Evolutionary conservation across 306 rosid species (phyloP), one percentile per base, ranked within the genome.

Genomic region (Corylus americana): DNA sequence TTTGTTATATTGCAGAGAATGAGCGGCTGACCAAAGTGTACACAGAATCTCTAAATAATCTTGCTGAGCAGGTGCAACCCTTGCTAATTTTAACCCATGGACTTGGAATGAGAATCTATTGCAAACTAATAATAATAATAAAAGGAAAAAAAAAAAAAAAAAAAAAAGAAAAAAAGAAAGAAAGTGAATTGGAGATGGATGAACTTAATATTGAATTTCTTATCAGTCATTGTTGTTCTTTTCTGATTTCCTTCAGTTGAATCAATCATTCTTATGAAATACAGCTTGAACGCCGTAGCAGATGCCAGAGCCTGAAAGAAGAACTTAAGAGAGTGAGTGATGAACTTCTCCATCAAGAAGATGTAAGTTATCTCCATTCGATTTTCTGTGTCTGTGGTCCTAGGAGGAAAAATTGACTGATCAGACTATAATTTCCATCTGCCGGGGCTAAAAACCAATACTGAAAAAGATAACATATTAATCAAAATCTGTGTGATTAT

Each of bases 221-320:
- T 77, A 50, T 48, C 17, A 67, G 20, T 54, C 45, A 22, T 17
- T 29, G 58, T 54, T 22, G 64, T 22, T 58, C 35, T 20, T 22
- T 25, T 10, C n/a, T 20, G 31, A 16, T 66, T 51, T 48, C 0
- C 10, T 72, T 77, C 20, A 4, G 51, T 69, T 55, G 20, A 50
- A 45, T 39, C 54, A 18, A 54, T 44, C 13, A 18, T 45, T 70
- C 8, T n/a, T 77, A 35, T 74, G 78, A 49, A 12, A 48, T 29
- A 6, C 85, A 92, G 92, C 88, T 92, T 79, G 93, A 92, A 44
- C 83, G 83, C 62, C 91, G 88, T 16, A 80, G 87, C 13, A 74
- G 84, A 79, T 85, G 86, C 78, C 67, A 80, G 83, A 79, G 80
- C 75, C 81, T 90, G 83, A 90, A 85, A 70, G 90, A 90, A 49